Base-by-base conservation (phyloP, 192 early-diverging fungal species). In the Coemansia aciculifera region DNA sequence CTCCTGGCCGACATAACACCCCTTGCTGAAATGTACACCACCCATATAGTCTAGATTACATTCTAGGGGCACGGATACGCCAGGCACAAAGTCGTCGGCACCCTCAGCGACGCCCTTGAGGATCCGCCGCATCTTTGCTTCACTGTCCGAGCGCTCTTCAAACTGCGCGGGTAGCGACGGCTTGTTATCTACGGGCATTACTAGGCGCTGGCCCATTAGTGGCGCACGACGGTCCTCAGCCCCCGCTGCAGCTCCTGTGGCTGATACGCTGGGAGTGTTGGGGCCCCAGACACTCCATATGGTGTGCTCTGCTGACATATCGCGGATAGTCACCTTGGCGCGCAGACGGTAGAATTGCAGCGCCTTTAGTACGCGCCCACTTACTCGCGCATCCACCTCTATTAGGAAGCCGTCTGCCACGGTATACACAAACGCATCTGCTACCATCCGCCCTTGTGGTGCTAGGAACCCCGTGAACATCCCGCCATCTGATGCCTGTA, bases 1-100 rank as follows among this genome's bases (percentile, higher is more conserved):
- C 76, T 98, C 97, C 75, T 99, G 97, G 13, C 97, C 97, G 31
- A 98, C 88, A 68, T 99, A 99, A 79, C 97, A 99, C 2, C 97
- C 97, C 83, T 99, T 99, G 62, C 86, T 83, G 83, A 97, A 99
- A 77, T 98, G 93, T 60, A 99, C 94, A 67, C 96, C 96, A 54
- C 85, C 77, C 89, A 99, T 93, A 62, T 89, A 89, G 75, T 99
- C 97, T 37, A 97, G 72, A 68, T 98, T 98, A 57, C 87, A 88
- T 72, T 99, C 96, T 48, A 99, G 77, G 29, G 97, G 95, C 56
- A 99, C 78, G 15, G 91, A 83, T 31, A 73, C 66, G 54, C 86
- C 88, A 15, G 85, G 65, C 62, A 87, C 86, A 73, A 96, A 87
- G 71, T 98, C 96, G 24, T 87, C 79, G 11, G 86, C 64, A 34